Percentiles rank a stretch among this genome's conserved stretches.
phyloP scores from a whole-genome alignment of 345 rosid genomes.

The Reutealis trisperma region DNA sequence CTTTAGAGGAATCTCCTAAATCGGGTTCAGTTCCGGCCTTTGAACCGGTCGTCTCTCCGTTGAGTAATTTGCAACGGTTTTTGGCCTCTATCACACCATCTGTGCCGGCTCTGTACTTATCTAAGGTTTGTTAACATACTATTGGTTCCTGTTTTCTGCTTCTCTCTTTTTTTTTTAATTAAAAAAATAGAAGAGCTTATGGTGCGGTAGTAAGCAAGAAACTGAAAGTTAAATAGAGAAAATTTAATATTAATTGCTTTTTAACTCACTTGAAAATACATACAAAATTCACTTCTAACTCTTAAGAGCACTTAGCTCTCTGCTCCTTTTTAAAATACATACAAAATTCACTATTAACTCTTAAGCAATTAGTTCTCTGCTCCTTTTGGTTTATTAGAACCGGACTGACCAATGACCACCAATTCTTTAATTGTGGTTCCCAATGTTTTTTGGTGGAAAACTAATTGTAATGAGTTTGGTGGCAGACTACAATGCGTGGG shows the following conservation, averaged over 20 bases:
- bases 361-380: background rate
- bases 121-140: slow-evolving; percentile 46
- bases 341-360: background rate
- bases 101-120: slow-evolving; percentile 46
- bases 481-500: slow-evolving; percentile 46
- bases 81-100: slow-evolving; percentile 53
- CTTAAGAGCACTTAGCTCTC: background rate
- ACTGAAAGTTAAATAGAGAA: background rate
- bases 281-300: background rate
- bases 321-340: background rate
- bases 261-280: background rate
- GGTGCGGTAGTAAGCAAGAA: background rate
- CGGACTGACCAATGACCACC: too few species aligned
- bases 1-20: slow-evolving; percentile 22
- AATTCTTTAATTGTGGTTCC: background rate
- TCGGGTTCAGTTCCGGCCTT: slow-evolving; percentile 18
- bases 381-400: background rate
- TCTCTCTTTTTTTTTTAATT: too few species aligned
- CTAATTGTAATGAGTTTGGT: background rate
- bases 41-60: slow-evolving; percentile 29
- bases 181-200: background rate
- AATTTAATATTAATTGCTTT: background rate
- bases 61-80: slow-evolving; percentile 55
- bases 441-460: background rate
- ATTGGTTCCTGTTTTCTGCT: background rate